Base-by-base conservation (phyloP, 2,329 filamentous ascomycete genomes). In the Monilinia vaccinii-corymbosi region DNA sequence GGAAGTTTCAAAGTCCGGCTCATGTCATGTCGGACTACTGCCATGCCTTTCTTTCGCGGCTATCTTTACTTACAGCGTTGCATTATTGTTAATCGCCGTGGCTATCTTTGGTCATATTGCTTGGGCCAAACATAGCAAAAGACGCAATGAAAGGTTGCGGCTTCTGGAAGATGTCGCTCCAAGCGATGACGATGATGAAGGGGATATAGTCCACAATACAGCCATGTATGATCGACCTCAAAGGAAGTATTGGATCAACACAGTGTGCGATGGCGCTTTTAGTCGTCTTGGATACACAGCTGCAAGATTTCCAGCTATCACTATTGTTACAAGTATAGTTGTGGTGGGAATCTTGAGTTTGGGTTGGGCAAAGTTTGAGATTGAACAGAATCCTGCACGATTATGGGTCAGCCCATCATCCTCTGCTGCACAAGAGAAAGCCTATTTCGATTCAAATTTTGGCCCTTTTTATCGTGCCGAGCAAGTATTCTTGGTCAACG, bases 371-470 rank as follows among this genome's bases (percentile, higher is more conserved):
- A 83, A 84, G 48, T 99, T 99, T 69, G 81, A 89, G n/a, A 80
- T 99, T 40, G 94, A 97, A 73, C 89, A 80, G 25, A 88, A 97
- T 63, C 94, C 94, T 7, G 94, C 95, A 13, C 85, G 89, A 51
- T 78, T 99, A 10, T 99, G 94, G 94, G 94, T 99, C n/a, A 92
- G 93, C 68, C 94, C 94, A 9, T 88, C 88, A 10, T 97, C 94
- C 4, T 83, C 86, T 52, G 93, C 95, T 23, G 94, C 94, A 0
- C 82, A 91, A 71, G 93, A 99, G 72, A 99, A 99, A 76, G 81
- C 82, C 1, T 99, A 95, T 71, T 99, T 97, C 65, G 95, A 99
- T 71, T 73, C 82, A 40, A 91, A 91, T 67, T 99, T 99, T 71
- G 95, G 94, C 0, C 91, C 93, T 0, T 99, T 99, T 71, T 99